Evolutionary conservation across 2,329 filamentous ascomycete genomes (phyloP), one percentile per base, ranked within the genome.

Genomic region (Samsoniella hepiali): DNA sequence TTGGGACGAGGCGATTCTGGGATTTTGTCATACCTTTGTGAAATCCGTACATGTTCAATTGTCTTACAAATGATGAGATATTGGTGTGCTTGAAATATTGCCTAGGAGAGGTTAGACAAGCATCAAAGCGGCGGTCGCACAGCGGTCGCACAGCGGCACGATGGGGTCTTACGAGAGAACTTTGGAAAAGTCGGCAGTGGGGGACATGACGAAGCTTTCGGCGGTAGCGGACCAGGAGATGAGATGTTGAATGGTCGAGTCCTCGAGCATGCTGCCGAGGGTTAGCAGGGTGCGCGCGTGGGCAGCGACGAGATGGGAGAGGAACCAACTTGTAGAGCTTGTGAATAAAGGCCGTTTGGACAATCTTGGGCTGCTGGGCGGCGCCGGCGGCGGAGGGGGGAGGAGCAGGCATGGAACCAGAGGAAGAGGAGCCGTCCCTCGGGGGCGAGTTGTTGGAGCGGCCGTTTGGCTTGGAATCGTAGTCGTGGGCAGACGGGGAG

Each of bases 11-110:
- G 32, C 42, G 15, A 22, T 22, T 49, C 22, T 8, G n/a, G 32
- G 13, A 58, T 47, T 47, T 15, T 42, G 31, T 49, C 31, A 27
- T 69, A 96, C 93, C 93, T 90, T 99, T 99, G 75, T 99, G 95
- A 76, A 99, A 99, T 7, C 95, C 95, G 71, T 99, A 99, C 95
- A 99, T 99, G 74, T 99, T 99, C 58, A 99, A 79, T 78, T 99
- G 95, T 56, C 95, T 88, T 57, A 99, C 95, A 75, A 99, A 99
- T 1, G 95, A 98, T 11, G 95, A 98, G 65, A 98, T 97, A 73
- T 99, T 99, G 69, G 94, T 99, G 75, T 99, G 95, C 73, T 99
- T 99, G 76, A 99, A 99, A 75, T 99, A 99, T 86, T 96, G 93
- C 62, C 94, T 97, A 42, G 7, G n/a, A 58, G 31, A 50, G 7